A percentile compares a stretch with the other conserved stretches of the same genome.
Conservation (phyloP, 1,139 yeast species). For the Yamadazyma spencermartinsiae region DNA sequence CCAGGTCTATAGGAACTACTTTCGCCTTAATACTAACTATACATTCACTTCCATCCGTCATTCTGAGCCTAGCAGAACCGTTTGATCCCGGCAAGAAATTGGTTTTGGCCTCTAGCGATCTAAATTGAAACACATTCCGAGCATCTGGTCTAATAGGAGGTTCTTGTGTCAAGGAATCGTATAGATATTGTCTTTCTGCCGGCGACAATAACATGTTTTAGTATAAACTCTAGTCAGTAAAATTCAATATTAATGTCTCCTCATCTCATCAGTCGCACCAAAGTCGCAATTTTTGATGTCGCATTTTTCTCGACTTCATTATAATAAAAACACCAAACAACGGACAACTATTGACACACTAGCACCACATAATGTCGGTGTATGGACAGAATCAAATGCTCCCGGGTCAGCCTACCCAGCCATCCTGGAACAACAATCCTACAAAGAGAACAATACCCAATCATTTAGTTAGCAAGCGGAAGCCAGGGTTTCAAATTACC, state of each 20-base stretch:
- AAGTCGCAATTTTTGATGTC: too few relatives aligned
- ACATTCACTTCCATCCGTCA: conserved; percentile 90
- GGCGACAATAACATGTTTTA: conserved; percentile 67
- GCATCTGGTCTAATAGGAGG: conserved; percentile 86
- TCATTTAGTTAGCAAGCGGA: conserved; percentile 46
- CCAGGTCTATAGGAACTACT: conserved; percentile 58
- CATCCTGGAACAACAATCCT: conserved; percentile 52
- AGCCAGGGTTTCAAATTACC: conserved; percentile 42
- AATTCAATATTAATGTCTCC: too few relatives aligned
- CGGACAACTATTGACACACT: too few relatives aligned
- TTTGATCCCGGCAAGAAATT: conserved; percentile 83
- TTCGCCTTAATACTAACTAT: conserved; percentile 86
- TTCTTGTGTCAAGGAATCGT: conserved; percentile 62
- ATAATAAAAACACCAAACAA: too few relatives aligned
- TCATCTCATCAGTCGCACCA: too few relatives aligned
- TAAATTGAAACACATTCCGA: conserved; percentile 66
- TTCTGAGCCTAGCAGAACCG: conserved; percentile 85
- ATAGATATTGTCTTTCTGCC: conserved; percentile 79
- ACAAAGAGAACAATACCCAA: conserved; percentile 62
- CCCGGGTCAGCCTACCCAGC: conserved; percentile 19
- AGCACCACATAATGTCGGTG: conserved; percentile 2
- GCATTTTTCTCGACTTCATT: too few relatives aligned
- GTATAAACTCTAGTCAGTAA: too few relatives aligned
- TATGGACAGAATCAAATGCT: neutral
- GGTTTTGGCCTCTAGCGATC: conserved; percentile 83